These are phyloP conservation scores for Cryphonectria parasitica DNA, from an alignment of 2,329 filamentous ascomycete genomes.

Conservation along the genomic window DNA sequence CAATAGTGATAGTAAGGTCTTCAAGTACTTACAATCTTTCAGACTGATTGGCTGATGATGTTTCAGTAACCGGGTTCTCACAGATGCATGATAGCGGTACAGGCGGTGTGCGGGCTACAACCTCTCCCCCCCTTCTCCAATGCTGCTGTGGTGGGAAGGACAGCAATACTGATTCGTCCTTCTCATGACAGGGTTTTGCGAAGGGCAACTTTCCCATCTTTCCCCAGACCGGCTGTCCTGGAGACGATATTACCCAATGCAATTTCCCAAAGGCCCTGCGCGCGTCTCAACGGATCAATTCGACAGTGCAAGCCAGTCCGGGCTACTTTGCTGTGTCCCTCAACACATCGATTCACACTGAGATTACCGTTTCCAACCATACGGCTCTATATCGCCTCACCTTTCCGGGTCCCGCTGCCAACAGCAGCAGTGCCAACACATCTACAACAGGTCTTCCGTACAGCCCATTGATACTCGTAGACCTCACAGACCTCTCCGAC, in stretches of 20 bases:
- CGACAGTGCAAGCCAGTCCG: slow-evolving; percentile 50
- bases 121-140: background rate
- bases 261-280: slow-evolving; percentile 51
- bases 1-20: slow-evolving; percentile 32
- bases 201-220: slow-evolving; percentile 44
- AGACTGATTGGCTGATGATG: background rate
- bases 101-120: slow-evolving; percentile 37
- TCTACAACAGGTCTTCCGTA: slow-evolving; percentile 40
- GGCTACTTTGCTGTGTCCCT: slow-evolving; percentile 58
- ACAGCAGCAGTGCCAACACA: slow-evolving; percentile 29
- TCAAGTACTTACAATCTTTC: too few relatives aligned
- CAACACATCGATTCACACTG: slow-evolving; percentile 50
- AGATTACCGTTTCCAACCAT: slow-evolving; percentile 56
- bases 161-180: background rate
- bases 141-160: background rate
- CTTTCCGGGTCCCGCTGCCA: slow-evolving; percentile 39
- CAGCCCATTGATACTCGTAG: slow-evolving; percentile 53
- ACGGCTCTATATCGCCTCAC: slow-evolving; percentile 57
- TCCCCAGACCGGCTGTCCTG: slow-evolving; percentile 39
- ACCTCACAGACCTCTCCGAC: slow-evolving; percentile 54
- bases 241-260: slow-evolving; percentile 44
- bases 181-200: slow-evolving; percentile 30
- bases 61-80: slow-evolving; percentile 37
- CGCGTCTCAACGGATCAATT: slow-evolving; percentile 46
- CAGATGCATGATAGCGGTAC: slow-evolving; percentile 40